Base-by-base conservation (phyloP, 495 filamentous ascomycete species). In the Xylaria grammica region DNA sequence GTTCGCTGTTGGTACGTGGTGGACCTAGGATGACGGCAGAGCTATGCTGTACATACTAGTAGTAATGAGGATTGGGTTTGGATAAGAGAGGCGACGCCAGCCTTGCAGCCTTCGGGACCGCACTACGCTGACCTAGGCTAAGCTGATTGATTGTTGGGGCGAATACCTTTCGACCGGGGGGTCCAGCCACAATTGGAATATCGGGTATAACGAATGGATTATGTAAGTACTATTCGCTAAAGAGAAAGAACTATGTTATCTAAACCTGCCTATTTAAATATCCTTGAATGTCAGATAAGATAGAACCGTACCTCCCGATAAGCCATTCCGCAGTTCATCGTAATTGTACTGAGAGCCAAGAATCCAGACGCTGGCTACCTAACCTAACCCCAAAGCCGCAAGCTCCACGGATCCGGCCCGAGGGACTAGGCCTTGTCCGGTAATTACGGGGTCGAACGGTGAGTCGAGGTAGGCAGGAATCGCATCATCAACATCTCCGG, bases 21-120 rank as follows among this genome's bases (percentile, higher is more conserved):
- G 9, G 45, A 40, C 11, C 22, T 49, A 30, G 8, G 32, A 51
- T 24, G 27, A 17, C 26, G 19, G 22, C 38, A 40, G 30, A 30
- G 40, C 26, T 59, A 46, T 63, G 29, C 32, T 27, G 52, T 38
- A 46, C 15, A 54, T 44, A 44, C 13, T 2, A 6, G 24, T 32
- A 65, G 62, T 49, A 62, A 32, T 22, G 62, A 19, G 52, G 54
- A 51, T 22, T 50, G 53, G 20, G 48, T 34, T 30, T 46, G 9
- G 57, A 36, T 57, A 32, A 58, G 22, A 59, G 29, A 71, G 69
- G 62, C 62, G 58, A 74, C 69, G 71, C 71, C 71, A 74, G 69
- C 71, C 71, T 74, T 74, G 71, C 48, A 74, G 71, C 71, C 71
- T 74, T 69, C 67, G 65, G 62, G 10, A 4, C 4, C 54, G 44